phyloP scores from a whole-genome alignment of 78 protist species.

The Dictyostelium brefeldianum region DNA sequence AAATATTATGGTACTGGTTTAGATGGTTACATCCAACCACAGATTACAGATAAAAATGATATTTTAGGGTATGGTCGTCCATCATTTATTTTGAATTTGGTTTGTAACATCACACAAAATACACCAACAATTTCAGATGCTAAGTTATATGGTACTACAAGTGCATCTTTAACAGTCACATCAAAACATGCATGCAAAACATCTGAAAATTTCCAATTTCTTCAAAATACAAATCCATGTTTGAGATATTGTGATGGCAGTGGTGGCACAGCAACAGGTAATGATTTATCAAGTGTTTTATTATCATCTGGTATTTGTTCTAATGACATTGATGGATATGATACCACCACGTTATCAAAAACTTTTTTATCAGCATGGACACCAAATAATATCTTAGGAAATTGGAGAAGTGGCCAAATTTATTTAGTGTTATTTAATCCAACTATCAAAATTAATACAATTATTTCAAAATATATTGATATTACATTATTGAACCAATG shows the following conservation, averaged over 20 bases:
- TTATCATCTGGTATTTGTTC: not conserved
- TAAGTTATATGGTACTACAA: not conserved
- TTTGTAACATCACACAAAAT: not conserved
- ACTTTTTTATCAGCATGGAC: too few species aligned
- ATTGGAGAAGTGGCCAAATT: too few species aligned
- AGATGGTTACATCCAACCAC: not conserved
- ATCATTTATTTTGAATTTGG: not conserved
- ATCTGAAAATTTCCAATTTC: not conserved
- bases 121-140: not conserved
- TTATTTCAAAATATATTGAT: too few species aligned
- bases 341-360: too few species aligned
- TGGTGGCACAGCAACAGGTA: not conserved
- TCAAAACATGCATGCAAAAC: not conserved
- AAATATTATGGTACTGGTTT: not conserved
- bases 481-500: too few species aligned
- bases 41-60: not conserved
- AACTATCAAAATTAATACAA: too few species aligned
- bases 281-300: not conserved
- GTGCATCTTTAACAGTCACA: not conserved
- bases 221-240: not conserved
- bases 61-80: not conserved
- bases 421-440: too few species aligned
- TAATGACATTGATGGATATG: too few species aligned
- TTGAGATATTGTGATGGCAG: too few species aligned
- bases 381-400: too few species aligned